These are phyloP conservation scores for Rhododendron ferrugineum DNA, from an alignment of 148 eudicot species.

Conservation along the genomic window DNA sequence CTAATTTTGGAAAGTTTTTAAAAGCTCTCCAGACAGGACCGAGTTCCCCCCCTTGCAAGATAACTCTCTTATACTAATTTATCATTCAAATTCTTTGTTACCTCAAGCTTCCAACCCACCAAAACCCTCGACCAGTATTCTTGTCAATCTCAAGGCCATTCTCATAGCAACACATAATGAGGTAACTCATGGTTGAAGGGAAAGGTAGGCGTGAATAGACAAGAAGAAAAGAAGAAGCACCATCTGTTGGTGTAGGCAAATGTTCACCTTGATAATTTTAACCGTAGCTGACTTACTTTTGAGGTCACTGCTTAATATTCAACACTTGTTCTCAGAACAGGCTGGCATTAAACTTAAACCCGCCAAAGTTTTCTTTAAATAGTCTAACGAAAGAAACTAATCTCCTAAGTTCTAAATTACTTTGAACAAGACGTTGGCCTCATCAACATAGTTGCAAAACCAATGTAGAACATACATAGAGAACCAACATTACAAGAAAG, in stretches of 20 bases:
- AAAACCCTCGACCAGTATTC: background rate
- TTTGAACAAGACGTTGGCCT: background rate
- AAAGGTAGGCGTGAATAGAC: background rate
- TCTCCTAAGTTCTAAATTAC: background rate
- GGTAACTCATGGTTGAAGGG: no score
- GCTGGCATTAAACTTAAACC: background rate
- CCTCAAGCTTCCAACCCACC: background rate
- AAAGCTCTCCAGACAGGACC: no score
- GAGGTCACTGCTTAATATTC: background rate
- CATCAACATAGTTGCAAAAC: background rate
- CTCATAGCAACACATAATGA: no score
- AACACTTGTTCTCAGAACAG: no score
- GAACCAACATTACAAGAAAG: background rate
- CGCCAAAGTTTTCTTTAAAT: background rate
- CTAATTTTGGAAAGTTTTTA: background rate
- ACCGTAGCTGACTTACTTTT: background rate
- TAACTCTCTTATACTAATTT: background rate
- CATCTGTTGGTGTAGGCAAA: background rate
- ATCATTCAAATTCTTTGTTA: background rate
- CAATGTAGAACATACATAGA: background rate
- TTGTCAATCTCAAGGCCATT: background rate
- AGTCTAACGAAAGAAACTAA: background rate
- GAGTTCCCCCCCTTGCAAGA: background rate
- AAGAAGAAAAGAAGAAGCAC: background rate
- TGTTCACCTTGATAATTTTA: background rate